These are phyloP conservation scores for Lablab purpureus DNA, from an alignment of 306 rosid species.

Conservation along the genomic window DNA sequence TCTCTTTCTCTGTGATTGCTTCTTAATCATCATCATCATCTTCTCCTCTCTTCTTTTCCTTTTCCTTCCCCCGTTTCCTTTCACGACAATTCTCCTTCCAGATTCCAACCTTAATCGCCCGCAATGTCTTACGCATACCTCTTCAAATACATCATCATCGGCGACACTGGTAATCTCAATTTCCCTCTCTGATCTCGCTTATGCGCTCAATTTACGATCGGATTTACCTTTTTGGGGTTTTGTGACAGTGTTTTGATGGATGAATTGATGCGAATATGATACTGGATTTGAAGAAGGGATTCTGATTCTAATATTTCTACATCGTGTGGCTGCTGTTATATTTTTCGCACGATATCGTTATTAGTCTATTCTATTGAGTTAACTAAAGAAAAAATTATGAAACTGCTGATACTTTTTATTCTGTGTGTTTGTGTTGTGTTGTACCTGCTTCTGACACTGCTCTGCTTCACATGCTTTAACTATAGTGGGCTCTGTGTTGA, in stretches of 20 bases:
- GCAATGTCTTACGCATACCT: conserved; percentile 94
- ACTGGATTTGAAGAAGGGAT: background rate
- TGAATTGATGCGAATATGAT: background rate
- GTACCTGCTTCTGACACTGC: background rate
- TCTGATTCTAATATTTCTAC: background rate
- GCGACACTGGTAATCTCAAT: conserved; percentile 79
- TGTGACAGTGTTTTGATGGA: background rate
- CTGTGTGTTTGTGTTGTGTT: background rate
- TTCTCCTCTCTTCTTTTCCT: background rate
- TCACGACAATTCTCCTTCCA: background rate
- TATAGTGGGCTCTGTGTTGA: background rate
- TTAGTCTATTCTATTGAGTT: background rate
- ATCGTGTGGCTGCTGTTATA: background rate
- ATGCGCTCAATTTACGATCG: conserved; percentile 16
- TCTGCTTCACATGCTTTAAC: conserved; percentile 6
- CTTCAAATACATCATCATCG: conserved; percentile 98
- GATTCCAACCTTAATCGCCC: background rate
- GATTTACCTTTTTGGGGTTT: conserved; percentile 8
- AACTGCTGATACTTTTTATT: background rate
- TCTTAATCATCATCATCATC: background rate
- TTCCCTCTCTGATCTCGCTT: background rate
- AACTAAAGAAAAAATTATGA: background rate
- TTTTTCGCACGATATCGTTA: background rate
- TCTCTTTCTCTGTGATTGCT: background rate
- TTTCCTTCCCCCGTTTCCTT: background rate